phyloP scores from a whole-genome alignment of 176 grass and related monocot species.

The Oryza punctata region DNA sequence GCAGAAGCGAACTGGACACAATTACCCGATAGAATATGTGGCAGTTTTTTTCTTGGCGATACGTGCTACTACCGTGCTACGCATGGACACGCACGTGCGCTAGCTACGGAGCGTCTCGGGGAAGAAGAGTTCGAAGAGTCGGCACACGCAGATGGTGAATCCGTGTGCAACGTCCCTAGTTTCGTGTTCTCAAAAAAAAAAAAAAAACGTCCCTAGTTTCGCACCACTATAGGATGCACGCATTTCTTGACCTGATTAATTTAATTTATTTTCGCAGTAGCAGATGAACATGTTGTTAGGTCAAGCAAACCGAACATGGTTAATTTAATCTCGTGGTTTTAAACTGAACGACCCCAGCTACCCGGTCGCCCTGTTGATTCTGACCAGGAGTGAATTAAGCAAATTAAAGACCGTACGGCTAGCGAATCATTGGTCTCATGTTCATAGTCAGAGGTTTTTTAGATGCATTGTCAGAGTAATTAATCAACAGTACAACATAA shows the following conservation, averaged over 20 bases:
- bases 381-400: neutral
- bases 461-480: neutral
- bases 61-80: too few relatives aligned
- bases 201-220: conserved; percentile 18
- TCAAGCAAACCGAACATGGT: too few relatives aligned
- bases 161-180: conserved; percentile 13
- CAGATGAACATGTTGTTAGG: neutral
- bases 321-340: too few relatives aligned
- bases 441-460: too few relatives aligned
- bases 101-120: neutral
- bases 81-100: neutral
- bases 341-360: neutral
- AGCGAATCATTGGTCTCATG: neutral
- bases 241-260: neutral
- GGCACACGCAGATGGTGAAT: neutral
- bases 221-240: neutral
- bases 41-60: too few relatives aligned
- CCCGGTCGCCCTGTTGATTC: neutral
- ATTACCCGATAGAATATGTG: too few relatives aligned
- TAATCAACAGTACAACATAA: neutral
- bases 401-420: neutral
- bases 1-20: too few relatives aligned
- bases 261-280: neutral
- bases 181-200: too few relatives aligned
- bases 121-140: neutral